Base-by-base conservation (phyloP, 2,329 filamentous ascomycete genomes). In the Ampelomyces quisqualis region DNA sequence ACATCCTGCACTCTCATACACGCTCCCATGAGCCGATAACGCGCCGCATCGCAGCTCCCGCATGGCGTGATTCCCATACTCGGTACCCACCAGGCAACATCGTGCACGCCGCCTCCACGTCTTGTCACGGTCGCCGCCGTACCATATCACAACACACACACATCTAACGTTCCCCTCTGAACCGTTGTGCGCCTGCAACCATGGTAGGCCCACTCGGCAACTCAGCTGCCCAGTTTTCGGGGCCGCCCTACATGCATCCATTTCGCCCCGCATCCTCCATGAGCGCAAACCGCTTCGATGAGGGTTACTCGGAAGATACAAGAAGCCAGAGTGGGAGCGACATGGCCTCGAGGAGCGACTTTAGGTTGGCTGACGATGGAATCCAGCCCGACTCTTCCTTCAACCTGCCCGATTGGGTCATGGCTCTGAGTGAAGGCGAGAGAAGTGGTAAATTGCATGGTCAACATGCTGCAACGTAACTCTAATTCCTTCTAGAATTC, bases 231-330 rank as follows among this genome's bases (percentile, higher is more conserved):
- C 51, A 56, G 39, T 67, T 67, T 47, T 49, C 53, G n/a, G 48
- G 35, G 15, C 55, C 65, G 31, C 54, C 64, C 17, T 68, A 66
- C 49, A 53, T 67, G 43, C 64, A 65, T 41, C 57, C 61, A 21
- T 66, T 68, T 55, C 60, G 64, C 24, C 58, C 65, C 32, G 53
- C 58, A 7, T 62, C 64, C 36, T 52, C 62, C n/a, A 68, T 68
- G 60, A 65, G 58, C 42, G 49, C 60, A 34, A 69, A 58, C 51
- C 54, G 60, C 34, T 78, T 89, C 43, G 88, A 94, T 71, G 89
- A 94, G 71, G 89, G 89, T 58, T 94, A 93, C 67, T 90, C 88
- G 5, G 88, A 93, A 65, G 87, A 90, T 34, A 79, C 77, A 2
- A 69, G 73, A 46, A 81, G 73, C 50, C 70, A 73, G 50, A 65